Conservation (phyloP, 371 early-diverging fungal genomes). For the Encephalitozoon hellem region DNA sequence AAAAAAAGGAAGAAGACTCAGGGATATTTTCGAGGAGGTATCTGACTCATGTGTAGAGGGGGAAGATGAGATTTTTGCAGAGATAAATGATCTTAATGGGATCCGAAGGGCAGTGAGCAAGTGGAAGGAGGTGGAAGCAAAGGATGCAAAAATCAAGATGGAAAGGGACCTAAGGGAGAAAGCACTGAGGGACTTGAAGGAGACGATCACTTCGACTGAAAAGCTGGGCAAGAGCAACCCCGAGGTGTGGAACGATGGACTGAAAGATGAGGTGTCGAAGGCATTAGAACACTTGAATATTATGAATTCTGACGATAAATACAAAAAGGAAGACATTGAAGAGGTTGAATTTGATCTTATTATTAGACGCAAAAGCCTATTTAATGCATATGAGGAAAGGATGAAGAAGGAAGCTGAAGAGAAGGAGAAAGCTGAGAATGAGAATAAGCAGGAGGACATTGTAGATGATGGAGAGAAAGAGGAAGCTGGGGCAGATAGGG, state of each 20-base stretch:
- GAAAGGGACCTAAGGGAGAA: background rate
- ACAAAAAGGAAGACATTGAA: background rate
- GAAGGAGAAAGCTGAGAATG: background rate
- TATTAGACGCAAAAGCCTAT: background rate
- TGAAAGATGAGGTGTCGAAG: background rate
- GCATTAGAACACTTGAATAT: background rate
- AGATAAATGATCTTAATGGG: background rate
- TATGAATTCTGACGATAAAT: background rate
- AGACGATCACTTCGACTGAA: background rate
- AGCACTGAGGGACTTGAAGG: background rate
- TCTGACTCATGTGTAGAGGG: background rate
- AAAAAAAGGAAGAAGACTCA: background rate
- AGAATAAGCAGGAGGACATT: too few species aligned
- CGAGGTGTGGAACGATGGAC: background rate
- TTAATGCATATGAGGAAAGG: slow-evolving; percentile 4
- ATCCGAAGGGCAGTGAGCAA: background rate
- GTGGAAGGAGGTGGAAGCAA: background rate
- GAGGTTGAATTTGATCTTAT: background rate
- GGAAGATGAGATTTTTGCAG: background rate
- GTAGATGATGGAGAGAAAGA: background rate
- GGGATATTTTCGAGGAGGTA: background rate
- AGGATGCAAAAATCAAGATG: background rate
- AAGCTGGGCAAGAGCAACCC: background rate
- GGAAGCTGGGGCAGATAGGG: background rate
- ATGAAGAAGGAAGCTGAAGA: background rate